Percentiles rank a stretch among this genome's conserved stretches.
Conservation (phyloP, 1,139 yeast genomes). For the Kurtzmaniella quercitrusa region DNA sequence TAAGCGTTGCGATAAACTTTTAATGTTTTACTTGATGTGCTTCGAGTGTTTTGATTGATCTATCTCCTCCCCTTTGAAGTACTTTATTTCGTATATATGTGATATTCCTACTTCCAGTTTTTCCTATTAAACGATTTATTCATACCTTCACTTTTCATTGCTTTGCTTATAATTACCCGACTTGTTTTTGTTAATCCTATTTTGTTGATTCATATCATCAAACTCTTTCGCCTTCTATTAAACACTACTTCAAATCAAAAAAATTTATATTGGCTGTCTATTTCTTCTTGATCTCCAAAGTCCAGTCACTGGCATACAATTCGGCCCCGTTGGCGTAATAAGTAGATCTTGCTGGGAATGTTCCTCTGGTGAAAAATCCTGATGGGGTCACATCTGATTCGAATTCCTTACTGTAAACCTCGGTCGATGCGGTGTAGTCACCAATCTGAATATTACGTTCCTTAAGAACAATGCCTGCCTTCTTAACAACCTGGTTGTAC, state of each 20-base stretch:
- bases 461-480: constrained; percentile 35
- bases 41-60: too few species aligned
- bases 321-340: constrained; percentile 31
- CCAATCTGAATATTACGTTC: constrained; percentile 30
- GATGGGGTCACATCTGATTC: constrained; percentile 39
- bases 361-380: constrained; percentile 39
- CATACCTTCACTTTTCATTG: too few species aligned
- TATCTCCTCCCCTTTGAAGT: too few species aligned
- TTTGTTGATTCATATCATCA: too few species aligned
- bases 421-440: constrained; percentile 28
- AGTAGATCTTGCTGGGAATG: constrained; percentile 29
- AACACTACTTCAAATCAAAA: background rate
- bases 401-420: constrained; percentile 24
- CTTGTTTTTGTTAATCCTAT: too few species aligned
- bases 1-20: too few species aligned
- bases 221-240: too few species aligned
- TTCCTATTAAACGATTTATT: too few species aligned
- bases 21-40: too few species aligned
- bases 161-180: too few species aligned
- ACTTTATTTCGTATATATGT: too few species aligned
- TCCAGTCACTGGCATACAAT: constrained; percentile 29
- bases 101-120: too few species aligned
- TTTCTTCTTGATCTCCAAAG: constrained; percentile 29
- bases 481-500: constrained; percentile 36
- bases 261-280: background rate